Percentiles rank a stretch among this genome's conserved stretches.
These are phyloP conservation scores for Holtermanniella nyarrowii DNA, from an alignment of 768 basidiomycete species.

Conservation along the genomic window DNA sequence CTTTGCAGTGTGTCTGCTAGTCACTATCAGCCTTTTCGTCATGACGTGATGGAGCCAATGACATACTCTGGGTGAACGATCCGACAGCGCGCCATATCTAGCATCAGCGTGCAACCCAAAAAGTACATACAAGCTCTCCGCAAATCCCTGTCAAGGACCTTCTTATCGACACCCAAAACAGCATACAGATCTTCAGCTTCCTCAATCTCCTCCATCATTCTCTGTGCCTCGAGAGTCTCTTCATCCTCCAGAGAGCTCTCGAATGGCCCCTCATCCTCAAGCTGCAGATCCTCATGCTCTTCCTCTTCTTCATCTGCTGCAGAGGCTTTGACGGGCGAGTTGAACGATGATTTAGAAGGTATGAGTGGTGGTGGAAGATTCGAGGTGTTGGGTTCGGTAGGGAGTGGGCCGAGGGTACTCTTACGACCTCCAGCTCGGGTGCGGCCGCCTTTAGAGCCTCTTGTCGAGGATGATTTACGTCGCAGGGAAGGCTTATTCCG, in stretches of 20 bases:
- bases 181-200: slow-evolving; percentile 58
- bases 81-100: slow-evolving; percentile 56
- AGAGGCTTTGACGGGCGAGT: too few relatives aligned
- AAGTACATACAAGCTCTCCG: slow-evolving; percentile 50
- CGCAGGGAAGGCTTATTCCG: too few relatives aligned
- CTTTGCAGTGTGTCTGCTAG: not conserved
- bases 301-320: not conserved
- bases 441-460: too few relatives aligned
- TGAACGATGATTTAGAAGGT: too few relatives aligned
- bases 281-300: not conserved
- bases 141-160: slow-evolving; percentile 53
- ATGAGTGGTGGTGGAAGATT: too few relatives aligned
- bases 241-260: not conserved
- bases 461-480: too few relatives aligned
- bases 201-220: slow-evolving; percentile 45
- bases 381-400: too few relatives aligned
- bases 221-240: not conserved
- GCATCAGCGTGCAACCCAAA: not conserved
- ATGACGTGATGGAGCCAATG: not conserved
- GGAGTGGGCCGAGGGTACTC: too few relatives aligned
- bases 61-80: slow-evolving; percentile 80
- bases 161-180: slow-evolving; percentile 57
- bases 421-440: too few relatives aligned
- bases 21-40: not conserved
- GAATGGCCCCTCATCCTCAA: not conserved